Conservation (phyloP, 768 basidiomycete species). For the Mycena vulgaris region DNA sequence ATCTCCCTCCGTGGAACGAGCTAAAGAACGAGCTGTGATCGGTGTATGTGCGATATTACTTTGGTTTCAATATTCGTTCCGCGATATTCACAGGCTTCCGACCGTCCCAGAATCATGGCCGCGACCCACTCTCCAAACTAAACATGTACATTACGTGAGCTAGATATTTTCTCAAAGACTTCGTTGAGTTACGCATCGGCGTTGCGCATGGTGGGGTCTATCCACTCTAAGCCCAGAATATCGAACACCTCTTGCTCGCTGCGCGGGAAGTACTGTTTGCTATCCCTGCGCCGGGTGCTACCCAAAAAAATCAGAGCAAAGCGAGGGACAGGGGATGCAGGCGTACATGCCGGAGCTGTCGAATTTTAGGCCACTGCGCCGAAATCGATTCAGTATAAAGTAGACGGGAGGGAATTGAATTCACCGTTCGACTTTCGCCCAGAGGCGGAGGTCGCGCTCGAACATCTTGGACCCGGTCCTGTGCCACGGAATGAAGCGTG, state of each 20-base stretch:
- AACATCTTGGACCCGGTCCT: slow-evolving; percentile 95
- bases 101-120: no score
- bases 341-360: slow-evolving; percentile 86
- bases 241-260: slow-evolving; percentile 84
- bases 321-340: neutral
- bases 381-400: slow-evolving; percentile 10
- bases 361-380: slow-evolving; percentile 80
- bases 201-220: slow-evolving; percentile 81
- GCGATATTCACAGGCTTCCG: no score
- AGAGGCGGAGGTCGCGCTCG: slow-evolving; percentile 84
- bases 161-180: neutral
- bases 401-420: slow-evolving; percentile 12
- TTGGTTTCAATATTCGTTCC: no score
- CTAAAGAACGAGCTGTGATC: no score
- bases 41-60: no score
- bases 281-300: slow-evolving; percentile 77
- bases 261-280: slow-evolving; percentile 69
- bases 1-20: no score
- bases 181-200: slow-evolving; percentile 63
- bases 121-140: no score
- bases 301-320: slow-evolving; percentile 4
- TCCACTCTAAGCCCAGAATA: slow-evolving; percentile 76
- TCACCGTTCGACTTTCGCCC: slow-evolving; percentile 74
- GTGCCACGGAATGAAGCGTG: slow-evolving; percentile 2
- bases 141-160: no score